These are phyloP conservation scores for Rhodotorula sp. DNA, from an alignment of 1,284 basidiomycete genomes.

Conservation along the genomic window DNA sequence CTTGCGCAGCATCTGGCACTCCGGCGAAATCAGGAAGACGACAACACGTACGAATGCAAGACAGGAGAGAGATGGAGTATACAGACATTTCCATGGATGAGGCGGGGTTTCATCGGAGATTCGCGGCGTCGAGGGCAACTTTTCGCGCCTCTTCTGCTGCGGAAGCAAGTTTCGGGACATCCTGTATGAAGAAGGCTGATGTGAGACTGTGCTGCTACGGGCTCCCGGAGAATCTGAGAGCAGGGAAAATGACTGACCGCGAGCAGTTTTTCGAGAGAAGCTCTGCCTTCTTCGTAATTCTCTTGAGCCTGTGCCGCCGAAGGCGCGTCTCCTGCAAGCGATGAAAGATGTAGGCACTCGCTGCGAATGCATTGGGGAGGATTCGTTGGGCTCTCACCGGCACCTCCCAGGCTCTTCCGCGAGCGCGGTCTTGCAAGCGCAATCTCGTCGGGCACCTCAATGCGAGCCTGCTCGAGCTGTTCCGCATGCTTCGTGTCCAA, in stretches of 20 bases:
- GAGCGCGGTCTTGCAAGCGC: constrained; percentile 1
- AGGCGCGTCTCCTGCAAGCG: constrained; percentile 1
- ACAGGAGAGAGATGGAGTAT: too few species aligned
- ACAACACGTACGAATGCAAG: neutral
- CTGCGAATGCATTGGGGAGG: neutral
- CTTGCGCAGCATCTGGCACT: neutral
- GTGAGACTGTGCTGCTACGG: neutral
- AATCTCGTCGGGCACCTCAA: constrained; percentile 11
- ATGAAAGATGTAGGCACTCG: neutral
- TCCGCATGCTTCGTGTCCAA: constrained; percentile 13
- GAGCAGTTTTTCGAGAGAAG: constrained; percentile 18
- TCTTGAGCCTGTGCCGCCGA: constrained; percentile 21
- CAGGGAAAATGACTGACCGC: neutral
- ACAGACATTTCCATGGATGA: neutral
- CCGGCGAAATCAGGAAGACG: neutral
- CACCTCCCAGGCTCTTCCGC: constrained; percentile 25
- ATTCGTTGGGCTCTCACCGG: constrained; percentile 3
- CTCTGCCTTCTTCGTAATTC: constrained; percentile 19
- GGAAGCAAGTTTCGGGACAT: constrained; percentile 16
- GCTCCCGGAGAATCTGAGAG: rapidly evolving
- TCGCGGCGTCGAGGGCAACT: constrained; percentile 27
- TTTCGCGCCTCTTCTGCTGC: constrained; percentile 29
- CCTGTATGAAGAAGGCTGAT: neutral
- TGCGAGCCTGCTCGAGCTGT: constrained; percentile 8
- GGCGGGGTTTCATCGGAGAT: constrained; percentile 1